Evolutionary conservation across 352 stramenopile genomes (phyloP), one percentile per base, ranked within the genome.

Genomic region (Globisporangium echinulatum): DNA sequence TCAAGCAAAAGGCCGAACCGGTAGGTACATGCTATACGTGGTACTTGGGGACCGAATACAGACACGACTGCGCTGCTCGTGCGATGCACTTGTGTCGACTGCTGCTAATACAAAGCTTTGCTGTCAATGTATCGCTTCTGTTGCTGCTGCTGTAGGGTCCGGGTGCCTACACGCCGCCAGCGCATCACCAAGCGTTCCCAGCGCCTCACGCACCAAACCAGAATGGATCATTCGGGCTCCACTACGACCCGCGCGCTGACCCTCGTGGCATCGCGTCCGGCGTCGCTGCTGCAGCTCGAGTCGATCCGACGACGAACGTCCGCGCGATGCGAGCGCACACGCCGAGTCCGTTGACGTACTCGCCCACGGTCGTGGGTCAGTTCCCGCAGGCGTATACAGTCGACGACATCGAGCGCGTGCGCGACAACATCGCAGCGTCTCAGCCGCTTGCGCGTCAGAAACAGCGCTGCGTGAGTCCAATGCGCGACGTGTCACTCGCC

Each of bases 371-470:
- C 0, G 33, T 69, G 4, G 72, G 78, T 0, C 71, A 85, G 52
- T 88, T 88, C 47, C 64, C 64, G 7, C 68, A 40, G 10, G 70
- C 69, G 13, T 85, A 71, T 58, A 88, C 75, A 0, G 67, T 46
- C 13, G 52, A 64, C n/a, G 74, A 84, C 36, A 71, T 88, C 13
- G 56, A 71, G 9, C 44, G 48, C 14, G 17, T 62, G 36, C 63
- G 63, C n/a, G 19, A 44, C 36, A 19, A 59, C 11, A 5, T 47
- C n/a, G 48, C 59, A 10, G 14, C 33, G 17, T 19, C 47, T 1
- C 46, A 43, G 39, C 53, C 59, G 2, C 17, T 65, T 9, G 36
- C 48, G 5, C 40, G 59, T 10, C 52, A 50, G 39, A 61, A 65
- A 15, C 58, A 69, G 48, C 39, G 55, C 33, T 47, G 40, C 11